Base-by-base conservation (phyloP, 2,329 filamentous ascomycete species). In the Amylocarpus encephaloides region DNA sequence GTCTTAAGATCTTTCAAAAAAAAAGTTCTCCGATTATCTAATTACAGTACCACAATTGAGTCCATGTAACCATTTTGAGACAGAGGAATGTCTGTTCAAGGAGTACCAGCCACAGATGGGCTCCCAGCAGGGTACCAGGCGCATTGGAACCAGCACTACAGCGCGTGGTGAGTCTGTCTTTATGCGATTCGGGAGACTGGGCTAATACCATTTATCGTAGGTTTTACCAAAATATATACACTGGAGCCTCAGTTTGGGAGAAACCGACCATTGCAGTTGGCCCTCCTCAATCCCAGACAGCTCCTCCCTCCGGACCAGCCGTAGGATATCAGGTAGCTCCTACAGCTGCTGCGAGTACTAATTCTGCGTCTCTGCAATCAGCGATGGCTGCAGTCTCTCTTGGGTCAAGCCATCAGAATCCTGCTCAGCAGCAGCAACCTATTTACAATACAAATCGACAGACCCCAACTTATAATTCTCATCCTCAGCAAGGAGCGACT, bases 161-260 rank as follows among this genome's bases (percentile, higher is more conserved):
- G 48, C n/a, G 43, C 49, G 22, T 55, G 50, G 53, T 50, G 15
- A 55, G 41, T 26, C 34, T 33, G n/a, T 18, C 4, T 18, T 9
- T 12, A 15, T 4, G 29, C 2, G 35, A 7, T 41, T 33, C 9
- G 15, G 6, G 3, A 16, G 30, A 10, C 9, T n/a, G 33, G 46
- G 38, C 32, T 47, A 10, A 49, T 26, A 29, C 10, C n/a, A 6
- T 11, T 22, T 11, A n/a, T 18, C 29, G 2, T 12, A 55, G 53
- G 46, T 55, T 50, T 39, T 55, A 55, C 29, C 50, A 55, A 35
- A 55, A 55, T 19, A 46, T 55, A 16, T 52, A 52, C 36, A 55
- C 49, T 6, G 43, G 51, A 32, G 47, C 34, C 19, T 48, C 50
- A 26, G 50, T 55, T 6, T 55, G 53, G 53, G 50, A 47, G 13